These are phyloP conservation scores for Boletus semigastroideus DNA, from an alignment of 1,284 basidiomycete species.

Conservation along the genomic window DNA sequence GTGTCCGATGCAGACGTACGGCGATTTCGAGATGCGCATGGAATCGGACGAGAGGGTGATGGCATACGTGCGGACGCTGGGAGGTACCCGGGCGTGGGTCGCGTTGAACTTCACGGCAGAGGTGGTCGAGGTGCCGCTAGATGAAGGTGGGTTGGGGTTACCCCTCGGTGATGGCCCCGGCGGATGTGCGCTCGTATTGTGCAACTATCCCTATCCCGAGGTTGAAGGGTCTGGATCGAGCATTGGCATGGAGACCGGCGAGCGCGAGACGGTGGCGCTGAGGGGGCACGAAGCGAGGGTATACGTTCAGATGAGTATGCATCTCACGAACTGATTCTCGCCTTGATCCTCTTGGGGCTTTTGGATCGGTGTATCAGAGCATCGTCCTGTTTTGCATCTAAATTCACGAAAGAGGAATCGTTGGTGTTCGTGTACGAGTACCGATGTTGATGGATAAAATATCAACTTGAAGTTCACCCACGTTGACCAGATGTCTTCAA, in stretches of 20 bases:
- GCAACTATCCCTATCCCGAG: constrained; percentile 33
- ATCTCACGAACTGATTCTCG: neutral
- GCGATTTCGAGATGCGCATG: constrained; percentile 52
- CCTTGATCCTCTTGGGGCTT: too few species aligned
- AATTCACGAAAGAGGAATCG: too few species aligned
- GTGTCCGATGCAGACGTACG: constrained; percentile 37
- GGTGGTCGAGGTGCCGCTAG: constrained; percentile 27
- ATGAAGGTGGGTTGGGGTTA: constrained; percentile 3
- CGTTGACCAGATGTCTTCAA: too few species aligned
- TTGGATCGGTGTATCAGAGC: too few species aligned
- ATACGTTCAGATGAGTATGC: constrained; percentile 20
- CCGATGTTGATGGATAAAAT: too few species aligned
- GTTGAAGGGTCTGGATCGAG: neutral
- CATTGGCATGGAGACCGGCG: too few species aligned
- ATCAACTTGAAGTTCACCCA: too few species aligned
- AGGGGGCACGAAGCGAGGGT: constrained; percentile 38
- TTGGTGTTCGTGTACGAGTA: too few species aligned
- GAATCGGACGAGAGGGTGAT: constrained; percentile 51
- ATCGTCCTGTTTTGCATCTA: too few species aligned
- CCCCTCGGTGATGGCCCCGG: neutral
- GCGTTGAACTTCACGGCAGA: constrained; percentile 52
- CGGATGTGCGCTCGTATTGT: constrained; percentile 21
- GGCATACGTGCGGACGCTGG: constrained; percentile 51
- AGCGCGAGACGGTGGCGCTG: constrained; percentile 15
- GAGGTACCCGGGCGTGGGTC: constrained; percentile 39